Evolutionary conservation across 1,284 basidiomycete genomes (phyloP).

Genomic region (Coriolopsis trogii): DNA sequence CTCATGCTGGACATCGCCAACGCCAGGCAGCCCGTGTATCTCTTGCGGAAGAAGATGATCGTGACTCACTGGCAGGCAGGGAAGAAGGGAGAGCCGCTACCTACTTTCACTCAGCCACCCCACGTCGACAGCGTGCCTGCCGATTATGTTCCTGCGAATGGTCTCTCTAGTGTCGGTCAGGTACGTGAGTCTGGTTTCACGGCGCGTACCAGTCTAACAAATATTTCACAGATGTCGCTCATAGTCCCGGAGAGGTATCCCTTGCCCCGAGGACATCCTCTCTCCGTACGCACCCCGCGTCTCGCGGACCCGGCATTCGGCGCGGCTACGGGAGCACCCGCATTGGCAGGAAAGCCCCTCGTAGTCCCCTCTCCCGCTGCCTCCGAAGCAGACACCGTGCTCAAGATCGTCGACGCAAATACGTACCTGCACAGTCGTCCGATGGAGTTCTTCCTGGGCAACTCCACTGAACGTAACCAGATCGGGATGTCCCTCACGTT

Average conservation of each 20-base stretch:
- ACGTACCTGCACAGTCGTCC: constrained; percentile 28
- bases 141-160: constrained; percentile 22
- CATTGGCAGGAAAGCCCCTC: background rate
- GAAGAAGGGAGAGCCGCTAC: constrained; percentile 16
- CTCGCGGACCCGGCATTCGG: background rate
- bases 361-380: background rate
- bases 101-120: background rate
- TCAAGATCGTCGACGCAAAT: constrained; percentile 12
- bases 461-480: constrained; percentile 14
- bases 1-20: constrained; percentile 49
- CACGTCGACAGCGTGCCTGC: background rate
- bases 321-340: background rate
- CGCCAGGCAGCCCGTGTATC: constrained; percentile 29
- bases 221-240: constrained; percentile 10
- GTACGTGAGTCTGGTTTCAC: constrained; percentile 32
- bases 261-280: constrained; percentile 15
- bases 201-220: background rate
- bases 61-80: constrained; percentile 15
- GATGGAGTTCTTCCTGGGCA: constrained; percentile 26
- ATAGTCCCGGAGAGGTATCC: constrained; percentile 20
- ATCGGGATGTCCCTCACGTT: constrained; percentile 21
- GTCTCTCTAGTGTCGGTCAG: constrained; percentile 50
- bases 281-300: constrained; percentile 6
- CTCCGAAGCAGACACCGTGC: background rate
- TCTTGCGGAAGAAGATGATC: constrained; percentile 28